These are phyloP conservation scores for Cercospora citrullina DNA, from an alignment of 2,329 filamentous ascomycete species.

Conservation along the genomic window DNA sequence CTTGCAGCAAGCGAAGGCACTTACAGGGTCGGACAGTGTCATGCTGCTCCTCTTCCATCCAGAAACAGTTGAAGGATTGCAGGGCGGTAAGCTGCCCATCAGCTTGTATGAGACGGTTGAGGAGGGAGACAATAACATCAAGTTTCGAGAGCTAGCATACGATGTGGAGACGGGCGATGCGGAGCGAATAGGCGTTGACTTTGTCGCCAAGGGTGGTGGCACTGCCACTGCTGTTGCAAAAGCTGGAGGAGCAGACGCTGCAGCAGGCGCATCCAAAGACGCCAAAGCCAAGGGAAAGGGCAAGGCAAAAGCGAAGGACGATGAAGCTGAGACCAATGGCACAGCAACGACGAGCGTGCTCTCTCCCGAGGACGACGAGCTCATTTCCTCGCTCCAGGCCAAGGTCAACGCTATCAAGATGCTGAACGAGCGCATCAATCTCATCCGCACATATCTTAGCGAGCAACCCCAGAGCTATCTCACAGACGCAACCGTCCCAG, in stretches of 20 bases:
- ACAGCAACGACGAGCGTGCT: conserved; percentile 44
- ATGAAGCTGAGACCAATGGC: conserved; percentile 45
- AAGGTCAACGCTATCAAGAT: conserved; percentile 94
- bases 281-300: conserved; percentile 43
- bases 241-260: conserved; percentile 25
- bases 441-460: conserved; percentile 69
- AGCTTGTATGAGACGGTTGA: conserved; percentile 82
- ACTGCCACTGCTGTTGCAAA: conserved; percentile 66
- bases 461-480: conserved; percentile 67
- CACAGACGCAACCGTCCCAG: conserved; percentile 46
- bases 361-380: conserved; percentile 64
- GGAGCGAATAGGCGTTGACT: conserved; percentile 97
- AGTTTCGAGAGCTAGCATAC: conserved; percentile 81
- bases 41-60: conserved; percentile 87
- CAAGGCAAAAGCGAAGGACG: conserved; percentile 43
- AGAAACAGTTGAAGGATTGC: conserved; percentile 53
- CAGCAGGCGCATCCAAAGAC: conserved; percentile 31
- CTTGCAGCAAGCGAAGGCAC: conserved; percentile 65
- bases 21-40: conserved; percentile 70
- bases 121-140: conserved; percentile 71
- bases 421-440: conserved; percentile 64
- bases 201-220: conserved; percentile 79
- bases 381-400: conserved; percentile 70
- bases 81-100: conserved; percentile 79
- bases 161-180: conserved; percentile 91